Conservation (phyloP, 257 asterid species). For the Pogostemon cablin region DNA sequence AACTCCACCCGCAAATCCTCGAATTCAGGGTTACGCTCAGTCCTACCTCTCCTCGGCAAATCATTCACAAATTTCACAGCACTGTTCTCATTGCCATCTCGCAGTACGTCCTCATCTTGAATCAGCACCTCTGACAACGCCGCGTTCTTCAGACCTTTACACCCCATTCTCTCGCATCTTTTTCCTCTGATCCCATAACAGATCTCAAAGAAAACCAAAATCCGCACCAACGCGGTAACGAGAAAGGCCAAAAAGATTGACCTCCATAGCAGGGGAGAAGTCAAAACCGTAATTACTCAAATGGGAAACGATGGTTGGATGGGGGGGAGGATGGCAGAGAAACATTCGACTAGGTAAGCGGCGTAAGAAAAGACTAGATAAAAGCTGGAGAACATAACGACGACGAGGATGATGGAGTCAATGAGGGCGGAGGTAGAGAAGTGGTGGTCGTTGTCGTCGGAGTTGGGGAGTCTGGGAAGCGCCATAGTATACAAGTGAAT, state of each 20-base stretch:
- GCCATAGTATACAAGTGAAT: too few relatives aligned
- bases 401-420: slow-evolving; percentile 71
- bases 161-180: slow-evolving; percentile 61
- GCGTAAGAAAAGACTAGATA: slow-evolving; percentile 62
- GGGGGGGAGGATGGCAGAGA: slow-evolving; percentile 60
- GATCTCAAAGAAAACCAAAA: slow-evolving; percentile 36
- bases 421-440: slow-evolving; percentile 74
- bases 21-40: slow-evolving; percentile 69
- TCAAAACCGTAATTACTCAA: slow-evolving; percentile 29
- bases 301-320: slow-evolving; percentile 23
- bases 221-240: neutral
- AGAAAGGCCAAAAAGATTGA: slow-evolving; percentile 32
- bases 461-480: slow-evolving; percentile 23
- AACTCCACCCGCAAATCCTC: slow-evolving; percentile 81
- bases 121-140: slow-evolving; percentile 81
- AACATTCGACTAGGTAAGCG: slow-evolving; percentile 66
- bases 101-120: slow-evolving; percentile 68
- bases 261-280: slow-evolving; percentile 24
- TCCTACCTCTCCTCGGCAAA: slow-evolving; percentile 92
- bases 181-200: slow-evolving; percentile 62
- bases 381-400: slow-evolving; percentile 68
- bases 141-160: slow-evolving; percentile 71
- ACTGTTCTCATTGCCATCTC: slow-evolving; percentile 41
- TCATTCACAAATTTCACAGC: slow-evolving; percentile 68
- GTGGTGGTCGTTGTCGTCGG: slow-evolving; percentile 20